A percentile compares a stretch with the other conserved stretches of the same genome.
These are phyloP conservation scores for Myrica gale DNA, from an alignment of 306 rosid genomes.

Conservation along the genomic window DNA sequence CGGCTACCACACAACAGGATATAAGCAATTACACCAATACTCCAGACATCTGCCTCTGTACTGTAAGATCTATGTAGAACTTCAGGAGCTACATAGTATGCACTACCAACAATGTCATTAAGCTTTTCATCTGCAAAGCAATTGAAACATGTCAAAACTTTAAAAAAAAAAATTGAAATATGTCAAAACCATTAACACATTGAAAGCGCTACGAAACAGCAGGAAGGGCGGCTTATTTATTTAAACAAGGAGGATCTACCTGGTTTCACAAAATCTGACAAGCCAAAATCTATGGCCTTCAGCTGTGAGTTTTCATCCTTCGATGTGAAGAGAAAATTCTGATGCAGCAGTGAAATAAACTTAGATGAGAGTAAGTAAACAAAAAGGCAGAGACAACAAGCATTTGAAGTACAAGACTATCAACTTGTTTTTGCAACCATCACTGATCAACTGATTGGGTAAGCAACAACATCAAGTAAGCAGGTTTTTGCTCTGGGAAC, in stretches of 20 bases:
- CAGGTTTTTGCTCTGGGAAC: not conserved
- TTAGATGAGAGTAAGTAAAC: conserved; percentile 24
- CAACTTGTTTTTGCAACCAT: conserved; percentile 4
- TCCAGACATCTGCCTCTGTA: conserved; percentile 94
- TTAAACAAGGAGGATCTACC: conserved; percentile 40
- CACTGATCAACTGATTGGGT: not conserved
- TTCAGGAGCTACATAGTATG: conserved; percentile 98
- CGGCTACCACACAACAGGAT: conserved; percentile 93
- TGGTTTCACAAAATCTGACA: conserved; percentile 90
- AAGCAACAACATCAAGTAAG: not conserved
- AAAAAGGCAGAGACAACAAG: conserved; percentile 12
- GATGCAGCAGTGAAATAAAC: conserved; percentile 41
- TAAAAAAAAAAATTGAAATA: conserved; percentile 31
- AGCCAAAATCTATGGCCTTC: conserved; percentile 96
- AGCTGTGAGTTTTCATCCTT: conserved; percentile 82
- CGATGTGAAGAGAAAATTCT: conserved; percentile 78
- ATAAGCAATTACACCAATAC: conserved; percentile 92
- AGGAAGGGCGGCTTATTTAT: not conserved
- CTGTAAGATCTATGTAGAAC: conserved; percentile 85
- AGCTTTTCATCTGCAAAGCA: conserved; percentile 80
- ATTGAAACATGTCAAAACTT: conserved; percentile 27
- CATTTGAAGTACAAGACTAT: conserved; percentile 14
- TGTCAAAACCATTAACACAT: conserved; percentile 13
- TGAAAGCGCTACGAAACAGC: conserved; percentile 1
- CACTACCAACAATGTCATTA: conserved; percentile 94